Evolutionary conservation across 805 yeast species (phyloP).

Genomic region (Saccharomyces cerevisiae): DNA sequence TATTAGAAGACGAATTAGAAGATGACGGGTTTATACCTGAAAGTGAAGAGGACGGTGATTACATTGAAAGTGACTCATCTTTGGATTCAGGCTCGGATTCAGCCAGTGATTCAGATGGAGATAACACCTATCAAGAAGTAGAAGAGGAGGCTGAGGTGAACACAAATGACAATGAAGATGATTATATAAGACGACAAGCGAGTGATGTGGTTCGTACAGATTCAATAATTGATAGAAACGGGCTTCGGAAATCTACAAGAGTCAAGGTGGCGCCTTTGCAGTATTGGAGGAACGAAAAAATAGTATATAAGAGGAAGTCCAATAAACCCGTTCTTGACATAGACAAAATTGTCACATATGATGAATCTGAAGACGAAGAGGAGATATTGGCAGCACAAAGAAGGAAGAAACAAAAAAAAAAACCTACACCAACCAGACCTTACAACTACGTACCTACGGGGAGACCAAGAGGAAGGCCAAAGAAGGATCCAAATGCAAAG

Average conservation of each 20-base stretch:
- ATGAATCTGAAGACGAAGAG: constrained; percentile 22
- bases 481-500: constrained; percentile 6
- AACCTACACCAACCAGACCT: constrained; percentile 13
- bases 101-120: constrained; percentile 6
- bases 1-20: constrained; percentile 23
- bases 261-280: constrained; percentile 64
- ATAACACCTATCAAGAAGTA: constrained; percentile 1
- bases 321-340: constrained; percentile 46
- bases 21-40: constrained; percentile 14
- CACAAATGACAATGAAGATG: constrained; percentile 20
- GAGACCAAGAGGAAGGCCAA: constrained; percentile 26
- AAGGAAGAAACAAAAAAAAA: constrained; percentile 4
- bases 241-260: constrained; percentile 57
- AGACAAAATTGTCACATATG: constrained; percentile 45
- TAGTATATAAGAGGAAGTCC: constrained; percentile 43
- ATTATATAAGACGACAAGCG: constrained; percentile 16
- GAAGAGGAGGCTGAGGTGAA: constrained; percentile 1
- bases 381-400: constrained; percentile 18
- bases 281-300: constrained; percentile 76
- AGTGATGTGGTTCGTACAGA: constrained; percentile 7
- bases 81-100: constrained; percentile 1
- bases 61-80: constrained; percentile 22
- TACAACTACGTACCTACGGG: constrained; percentile 21
- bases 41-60: constrained; percentile 29
- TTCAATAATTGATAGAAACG: constrained; percentile 12